Conservation (phyloP, 345 rosid species). For the Salix exigua region DNA sequence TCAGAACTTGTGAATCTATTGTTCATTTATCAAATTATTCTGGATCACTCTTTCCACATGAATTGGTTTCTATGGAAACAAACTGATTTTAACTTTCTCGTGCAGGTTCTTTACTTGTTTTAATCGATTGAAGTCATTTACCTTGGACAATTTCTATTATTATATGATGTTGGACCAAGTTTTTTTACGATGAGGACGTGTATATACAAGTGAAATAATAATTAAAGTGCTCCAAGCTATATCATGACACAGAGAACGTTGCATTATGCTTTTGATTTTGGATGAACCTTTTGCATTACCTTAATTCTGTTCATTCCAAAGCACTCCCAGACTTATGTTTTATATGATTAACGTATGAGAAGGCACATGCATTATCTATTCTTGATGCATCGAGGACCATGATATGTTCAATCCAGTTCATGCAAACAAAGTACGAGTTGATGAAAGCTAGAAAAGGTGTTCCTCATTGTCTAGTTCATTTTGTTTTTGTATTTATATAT, state of each 20-base stretch:
- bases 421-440: background rate
- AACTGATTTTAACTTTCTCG: slow-evolving; percentile 1
- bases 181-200: slow-evolving; percentile 11
- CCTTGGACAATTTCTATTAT: slow-evolving; percentile 11
- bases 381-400: background rate
- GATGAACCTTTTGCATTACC: slow-evolving; percentile 10
- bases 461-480: background rate
- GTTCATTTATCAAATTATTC: background rate
- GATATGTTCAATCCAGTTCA: background rate
- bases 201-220: slow-evolving; percentile 14
- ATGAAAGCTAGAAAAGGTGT: background rate
- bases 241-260: background rate
- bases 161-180: slow-evolving; percentile 12
- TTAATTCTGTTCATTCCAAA: background rate
- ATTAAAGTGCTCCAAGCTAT: background rate
- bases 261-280: slow-evolving; percentile 16
- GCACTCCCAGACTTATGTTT: background rate
- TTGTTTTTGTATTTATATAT: background rate
- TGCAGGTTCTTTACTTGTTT: slow-evolving; percentile 22
- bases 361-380: background rate
- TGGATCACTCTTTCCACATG: background rate
- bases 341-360: background rate
- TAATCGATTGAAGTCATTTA: slow-evolving; percentile 8
- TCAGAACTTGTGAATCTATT: background rate
- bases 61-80: background rate